These are phyloP conservation scores for Pseudocercospora eumusae DNA, from an alignment of 2,329 filamentous ascomycete species.

Conservation along the genomic window DNA sequence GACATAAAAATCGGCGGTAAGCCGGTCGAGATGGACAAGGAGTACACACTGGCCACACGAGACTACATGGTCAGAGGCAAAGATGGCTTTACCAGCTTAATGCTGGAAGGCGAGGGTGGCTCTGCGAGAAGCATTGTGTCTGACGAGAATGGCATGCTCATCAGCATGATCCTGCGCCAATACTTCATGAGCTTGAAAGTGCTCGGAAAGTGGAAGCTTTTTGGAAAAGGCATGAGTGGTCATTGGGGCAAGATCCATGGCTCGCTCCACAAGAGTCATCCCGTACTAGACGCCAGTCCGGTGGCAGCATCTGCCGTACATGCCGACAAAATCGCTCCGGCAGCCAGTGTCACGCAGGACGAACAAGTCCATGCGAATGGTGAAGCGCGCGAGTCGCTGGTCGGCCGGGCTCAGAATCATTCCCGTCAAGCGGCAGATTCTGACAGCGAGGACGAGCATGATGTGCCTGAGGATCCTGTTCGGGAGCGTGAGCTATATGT, in stretches of 20 bases:
- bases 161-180: constrained; percentile 82
- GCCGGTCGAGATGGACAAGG: constrained; percentile 61
- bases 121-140: constrained; percentile 74
- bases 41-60: constrained; percentile 75
- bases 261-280: constrained; percentile 57
- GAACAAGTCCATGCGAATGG: constrained; percentile 1
- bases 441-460: constrained; percentile 45
- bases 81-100: constrained; percentile 75
- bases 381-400: constrained; percentile 11
- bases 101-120: constrained; percentile 76
- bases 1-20: constrained; percentile 62
- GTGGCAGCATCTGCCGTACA: constrained; percentile 17
- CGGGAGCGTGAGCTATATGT: constrained; percentile 60
- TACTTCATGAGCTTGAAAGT: constrained; percentile 88
- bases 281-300: constrained; percentile 31
- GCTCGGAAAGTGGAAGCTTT: constrained; percentile 75
- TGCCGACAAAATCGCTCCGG: background rate
- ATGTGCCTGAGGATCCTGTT: constrained; percentile 51
- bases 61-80: constrained; percentile 82
- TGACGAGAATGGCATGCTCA: constrained; percentile 83
- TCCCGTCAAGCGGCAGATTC: constrained; percentile 22
- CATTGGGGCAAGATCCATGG: constrained; percentile 70
- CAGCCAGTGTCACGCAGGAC: constrained; percentile 23
- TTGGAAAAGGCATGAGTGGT: constrained; percentile 61
- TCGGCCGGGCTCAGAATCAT: constrained; percentile 18